A percentile compares a stretch with the other conserved stretches of the same genome.
These are phyloP conservation scores for Myotisia sp. DNA, from an alignment of 2,329 filamentous ascomycete genomes.

Conservation along the genomic window DNA sequence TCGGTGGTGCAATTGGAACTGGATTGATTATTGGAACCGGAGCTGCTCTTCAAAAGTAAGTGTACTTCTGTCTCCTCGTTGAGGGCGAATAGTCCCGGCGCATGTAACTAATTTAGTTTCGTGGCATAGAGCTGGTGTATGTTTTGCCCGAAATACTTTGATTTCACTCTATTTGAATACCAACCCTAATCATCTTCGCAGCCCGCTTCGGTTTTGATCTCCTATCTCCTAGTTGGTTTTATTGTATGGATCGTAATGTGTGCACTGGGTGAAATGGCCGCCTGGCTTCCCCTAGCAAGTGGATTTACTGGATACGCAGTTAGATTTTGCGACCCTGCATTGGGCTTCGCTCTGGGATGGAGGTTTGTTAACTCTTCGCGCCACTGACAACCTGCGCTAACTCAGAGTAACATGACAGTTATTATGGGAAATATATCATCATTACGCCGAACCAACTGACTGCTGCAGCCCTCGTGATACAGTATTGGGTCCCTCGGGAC, in stretches of 20 bases:
- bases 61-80: no score
- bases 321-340: slow-evolving; percentile 33
- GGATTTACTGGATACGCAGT: slow-evolving; percentile 34
- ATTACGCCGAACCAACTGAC: slow-evolving; percentile 74
- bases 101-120: no score
- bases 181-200: slow-evolving; percentile 12
- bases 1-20: slow-evolving; percentile 45
- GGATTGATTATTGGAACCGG: slow-evolving; percentile 43
- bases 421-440: slow-evolving; percentile 68
- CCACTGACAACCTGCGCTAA: background rate
- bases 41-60: slow-evolving; percentile 28
- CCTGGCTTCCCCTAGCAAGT: slow-evolving; percentile 37
- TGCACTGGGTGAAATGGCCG: slow-evolving; percentile 36
- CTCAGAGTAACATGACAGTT: slow-evolving; percentile 34
- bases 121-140: slow-evolving; percentile 23
- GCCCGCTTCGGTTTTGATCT: slow-evolving; percentile 31
- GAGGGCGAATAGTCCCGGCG: no score
- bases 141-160: slow-evolving; percentile 10
- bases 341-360: slow-evolving; percentile 36
- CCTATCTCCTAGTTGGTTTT: slow-evolving; percentile 31
- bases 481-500: slow-evolving; percentile 56
- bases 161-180: slow-evolving; percentile 1
- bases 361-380: slow-evolving; percentile 28
- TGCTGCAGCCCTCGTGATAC: slow-evolving; percentile 62
- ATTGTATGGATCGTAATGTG: slow-evolving; percentile 57